Evolutionary conservation across 1,284 basidiomycete species (phyloP), one percentile per base, ranked within the genome.

Genomic region (Chalciporus piperatoides): DNA sequence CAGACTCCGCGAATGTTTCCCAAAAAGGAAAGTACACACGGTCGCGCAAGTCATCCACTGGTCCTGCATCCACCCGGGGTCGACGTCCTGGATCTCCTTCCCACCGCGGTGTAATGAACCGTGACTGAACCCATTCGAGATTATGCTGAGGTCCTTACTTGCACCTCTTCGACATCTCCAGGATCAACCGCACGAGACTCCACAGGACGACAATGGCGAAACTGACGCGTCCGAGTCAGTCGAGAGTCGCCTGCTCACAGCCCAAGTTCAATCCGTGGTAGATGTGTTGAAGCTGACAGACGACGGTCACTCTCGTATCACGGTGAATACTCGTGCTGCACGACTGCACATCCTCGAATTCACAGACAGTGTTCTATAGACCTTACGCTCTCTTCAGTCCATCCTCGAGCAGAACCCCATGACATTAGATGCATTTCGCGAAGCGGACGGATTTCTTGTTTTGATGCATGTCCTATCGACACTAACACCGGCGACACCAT

Each of bases 391-490:
- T 56, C 80, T 88, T 37, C 76, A 79, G 48, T 71, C 77, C 27
- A 77, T 82, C 15, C 73, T 87, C 71, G 65, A 73, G 12, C 77
- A 83, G 61, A 80, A 84, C 54, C 60, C 73, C 7, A 71, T 68
- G 46, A 86, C 86, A 8, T 86, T 84, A 64, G 82, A 85, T 49
- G 80, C 84, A 7, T 91, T 91, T 65, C 75, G 86, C 7, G 85
- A 89, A 60, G 72, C 86, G 61, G 89, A 91, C 55, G 89, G 89
- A 1, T 90, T 90, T 60, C 70, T 90, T 19, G 76, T 81, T 14
- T 69, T 89, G 37, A 81, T 89, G 68, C 86, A 79, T 56, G 74
- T 84, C 25, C 70, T 91, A 4, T 85, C 85, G 1, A 80, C 79
- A 2, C 65, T 82, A 1, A 71, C 74, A 42, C 67, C 70, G 12